Evolutionary conservation across 768 basidiomycete genomes (phyloP), one percentile per base, ranked within the genome.

Genomic region (Pisolithus marmoratus): DNA sequence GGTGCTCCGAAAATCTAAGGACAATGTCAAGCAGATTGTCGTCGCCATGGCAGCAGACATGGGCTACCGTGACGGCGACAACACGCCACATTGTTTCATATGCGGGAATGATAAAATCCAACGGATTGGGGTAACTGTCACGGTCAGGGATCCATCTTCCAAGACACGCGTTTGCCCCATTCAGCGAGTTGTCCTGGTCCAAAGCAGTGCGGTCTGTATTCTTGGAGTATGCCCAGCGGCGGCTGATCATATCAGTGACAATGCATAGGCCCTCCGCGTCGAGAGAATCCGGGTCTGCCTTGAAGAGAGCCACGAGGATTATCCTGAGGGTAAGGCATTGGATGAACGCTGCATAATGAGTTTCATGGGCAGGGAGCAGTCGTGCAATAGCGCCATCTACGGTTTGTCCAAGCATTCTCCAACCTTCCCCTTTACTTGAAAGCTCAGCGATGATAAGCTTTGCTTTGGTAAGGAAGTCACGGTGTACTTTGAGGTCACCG

Each of bases 11-110:
- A 26, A 65, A 62, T 9, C 19, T 20, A 3, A 55, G 38, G 12
- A 79, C 71, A 0, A 58, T 60, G 0, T 61, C 34, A 2, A 49
- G 61, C 12, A 60, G 48, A 4, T 65, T 58, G 14, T 56, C 53
- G 20, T 59, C 52, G 34, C 67, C 54, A 43, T 58, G 49, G 23
- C 66, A 58, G 50, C 68, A 59, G 49, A 54, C 22, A 17, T 58
- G 46, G 1, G 68, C 69, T 51, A 74, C 63, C 0, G 76, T 74
- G 1, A 80, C 60, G 0, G 81, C 82, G 23, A 83, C 76, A 23
- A 85, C 76, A 0, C 82, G 72, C 83, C 84, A 85, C 52, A 83
- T 66, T 0, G 82, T 83, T 55, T 85, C 84, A 65, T 76, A 85
- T 0, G 81, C 67, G 0, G 84, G 84, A 9, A 85, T 72, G 42